Evolutionary conservation across 257 asterid species (phyloP), one percentile per base, ranked within the genome.

Genomic region (Fraxinus quadrangulata): DNA sequence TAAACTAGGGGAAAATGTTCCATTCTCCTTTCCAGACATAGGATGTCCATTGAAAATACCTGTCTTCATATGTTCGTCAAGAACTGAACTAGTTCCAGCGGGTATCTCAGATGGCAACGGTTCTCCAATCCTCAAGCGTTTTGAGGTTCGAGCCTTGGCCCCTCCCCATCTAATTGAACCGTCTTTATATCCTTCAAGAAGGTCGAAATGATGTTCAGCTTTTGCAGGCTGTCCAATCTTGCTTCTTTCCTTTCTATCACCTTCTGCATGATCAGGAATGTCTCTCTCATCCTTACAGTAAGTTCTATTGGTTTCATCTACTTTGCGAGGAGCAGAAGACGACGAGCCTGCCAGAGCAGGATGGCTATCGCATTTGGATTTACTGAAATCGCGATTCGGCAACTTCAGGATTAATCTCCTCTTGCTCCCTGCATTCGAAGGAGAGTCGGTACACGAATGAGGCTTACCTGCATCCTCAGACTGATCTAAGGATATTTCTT

Each of bases 141-240:
- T 96, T 69, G 96, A 84, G 63, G 96, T 85, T 72, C 99, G 97
- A 77, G 90, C 63, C 82, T 82, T 93, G 85, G 90, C 92, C 75
- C 98, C 98, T 81, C 97, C 98, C 98, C 98, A 95, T 75, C 90
- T 85, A 77, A 89, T 83, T 73, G 89, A 79, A 66, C 94, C 87
- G 77, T 87, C 87, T 82, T 92, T 89, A 83, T 83, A 83, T 74
- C 92, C 94, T 85, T 88, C 94, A 81, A 89, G 96, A 84, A 93
- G 91, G 78, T 87, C 97, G 54, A 86, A 81, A 77, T 76, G 86
- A 65, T 75, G 75, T 73, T 83, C 84, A 72, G 68, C 75, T 75
- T 75, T 83, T 75, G 80, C 56, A 49, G 86, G 82, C 49, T 61
- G 85, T 42, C 69, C 84, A 37, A 21, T 39, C 72, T 84, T 84